Base-by-base conservation (phyloP, 768 basidiomycete species). In the Trametes gibbosa region DNA sequence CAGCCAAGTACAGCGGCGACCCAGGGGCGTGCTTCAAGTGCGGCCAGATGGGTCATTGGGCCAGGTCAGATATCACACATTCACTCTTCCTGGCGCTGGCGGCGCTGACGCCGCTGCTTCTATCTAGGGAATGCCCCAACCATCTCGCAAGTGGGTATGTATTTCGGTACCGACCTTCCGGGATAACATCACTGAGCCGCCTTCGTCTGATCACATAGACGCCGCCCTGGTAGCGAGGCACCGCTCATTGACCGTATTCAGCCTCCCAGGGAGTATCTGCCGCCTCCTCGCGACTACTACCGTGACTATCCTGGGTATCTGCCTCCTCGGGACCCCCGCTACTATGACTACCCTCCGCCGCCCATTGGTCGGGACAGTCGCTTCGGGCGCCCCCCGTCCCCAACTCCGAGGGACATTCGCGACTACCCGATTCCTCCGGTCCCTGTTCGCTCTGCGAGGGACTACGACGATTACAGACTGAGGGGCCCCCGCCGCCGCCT, bases 1-100 rank as follows among this genome's bases (percentile, higher is more conserved):
- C 87, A 14, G 86, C 88, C 9, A 92, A 90, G 69, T 90, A 86
- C 60, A 73, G 82, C n/a, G 85, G 86, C n/a, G 92, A 92, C 52
- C 90, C 91, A 14, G 90, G 91, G 3, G 89, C 90, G 45, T 94
- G 92, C 69, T 94, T 93, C 75, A 91, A 84, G 65, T 95, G 92
- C 53, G 92, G 89, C 23, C 84, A 89, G 66, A 78, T 81, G 73
- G 92, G 92, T 27, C 92, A 95, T 72, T 94, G 92, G 91, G 92
- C 92, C 24, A 87, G 91, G 91, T 90, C 19, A 7, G 55, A 14
- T 43, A 50, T 32, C 41, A 63, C 47, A 82, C 73, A 54, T 29
- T 25, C 8, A 46, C 21, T 40, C 42, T 21, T 32, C 64, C 37
- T 27, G 42, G 24, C 37, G 35, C 39, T 46, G 2, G 35, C n/a